Evolutionary conservation across 1,139 yeast genomes (phyloP).

Genomic region (Hyphopichia burtonii): DNA sequence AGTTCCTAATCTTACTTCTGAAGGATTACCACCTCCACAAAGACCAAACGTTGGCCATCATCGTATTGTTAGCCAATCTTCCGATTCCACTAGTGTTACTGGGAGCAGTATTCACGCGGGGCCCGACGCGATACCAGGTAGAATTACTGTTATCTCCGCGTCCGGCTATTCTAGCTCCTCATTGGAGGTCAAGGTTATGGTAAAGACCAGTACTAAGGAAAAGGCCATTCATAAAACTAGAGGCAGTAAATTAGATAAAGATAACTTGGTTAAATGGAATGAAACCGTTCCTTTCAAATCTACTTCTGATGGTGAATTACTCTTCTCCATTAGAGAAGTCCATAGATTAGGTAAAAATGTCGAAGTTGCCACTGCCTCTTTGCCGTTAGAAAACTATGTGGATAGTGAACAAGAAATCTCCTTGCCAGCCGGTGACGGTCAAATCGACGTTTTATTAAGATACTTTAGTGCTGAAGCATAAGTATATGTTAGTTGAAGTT

Average conservation of each 20-base stretch:
- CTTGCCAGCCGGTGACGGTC: constrained; percentile 29
- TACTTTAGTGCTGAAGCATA: constrained; percentile 13
- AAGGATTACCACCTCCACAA: constrained; percentile 44
- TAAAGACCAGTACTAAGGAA: constrained; percentile 51
- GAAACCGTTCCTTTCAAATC: constrained; percentile 72
- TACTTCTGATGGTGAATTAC: constrained; percentile 54
- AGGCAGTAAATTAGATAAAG: constrained; percentile 49
- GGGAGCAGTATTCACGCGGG: constrained; percentile 24
- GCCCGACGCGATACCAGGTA: constrained; percentile 49
- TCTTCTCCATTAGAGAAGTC: constrained; percentile 62
- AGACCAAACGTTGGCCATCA: constrained; percentile 20
- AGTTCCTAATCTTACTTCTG: constrained; percentile 35
- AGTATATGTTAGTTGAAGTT: not conserved
- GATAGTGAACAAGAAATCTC: constrained; percentile 31
- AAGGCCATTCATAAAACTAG: constrained; percentile 69
- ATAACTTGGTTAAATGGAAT: constrained; percentile 53
- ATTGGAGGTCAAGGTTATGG: constrained; percentile 51
- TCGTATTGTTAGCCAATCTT: constrained; percentile 23
- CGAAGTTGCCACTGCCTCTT: constrained; percentile 57
- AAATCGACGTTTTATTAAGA: constrained; percentile 28
- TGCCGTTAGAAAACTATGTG: constrained; percentile 38
- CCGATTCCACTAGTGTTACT: constrained; percentile 34
- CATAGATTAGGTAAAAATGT: constrained; percentile 74
- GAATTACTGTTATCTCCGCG: constrained; percentile 48
- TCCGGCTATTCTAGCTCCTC: constrained; percentile 28